These are phyloP conservation scores for Pelargonium cotyledonis DNA, from an alignment of 441 rosid genomes.

Conservation along the genomic window DNA sequence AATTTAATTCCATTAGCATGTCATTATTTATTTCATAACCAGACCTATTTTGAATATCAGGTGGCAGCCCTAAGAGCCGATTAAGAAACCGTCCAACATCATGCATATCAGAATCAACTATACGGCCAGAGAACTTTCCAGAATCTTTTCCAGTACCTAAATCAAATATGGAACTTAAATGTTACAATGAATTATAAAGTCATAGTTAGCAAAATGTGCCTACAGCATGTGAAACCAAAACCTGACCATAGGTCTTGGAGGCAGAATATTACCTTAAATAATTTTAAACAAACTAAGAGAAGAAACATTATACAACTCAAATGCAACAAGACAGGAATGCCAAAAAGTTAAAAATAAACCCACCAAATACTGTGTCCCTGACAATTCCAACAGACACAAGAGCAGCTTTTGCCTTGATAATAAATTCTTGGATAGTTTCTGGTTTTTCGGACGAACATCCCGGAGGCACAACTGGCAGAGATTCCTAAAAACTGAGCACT, in stretches of 20 bases:
- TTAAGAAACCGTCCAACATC: constrained; percentile 96
- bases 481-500: constrained; percentile 56
- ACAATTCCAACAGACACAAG: constrained; percentile 96
- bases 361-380: constrained; percentile 85
- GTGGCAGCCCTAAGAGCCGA: constrained; percentile 92
- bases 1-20: constrained; percentile 13
- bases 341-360: constrained; percentile 9
- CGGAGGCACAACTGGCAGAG: constrained; percentile 89
- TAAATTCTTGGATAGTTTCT: constrained; percentile 73
- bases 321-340: not conserved
- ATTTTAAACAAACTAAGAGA: not conserved
- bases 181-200: not conserved
- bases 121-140: constrained; percentile 82
- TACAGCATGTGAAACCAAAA: constrained; percentile 7
- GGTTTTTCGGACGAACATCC: constrained; percentile 88
- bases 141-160: constrained; percentile 78
- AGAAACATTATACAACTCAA: not conserved
- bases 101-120: constrained; percentile 97
- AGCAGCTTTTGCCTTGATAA: constrained; percentile 89
- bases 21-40: constrained; percentile 17
- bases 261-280: not conserved
- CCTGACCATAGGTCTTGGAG: not conserved
- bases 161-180: constrained; percentile 18
- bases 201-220: constrained; percentile 6
- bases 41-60: constrained; percentile 91